Percentiles rank a stretch among this genome's conserved stretches.
These are phyloP conservation scores for Abrus pulchellus DNA, from an alignment of 306 rosid genomes.

Conservation along the genomic window DNA sequence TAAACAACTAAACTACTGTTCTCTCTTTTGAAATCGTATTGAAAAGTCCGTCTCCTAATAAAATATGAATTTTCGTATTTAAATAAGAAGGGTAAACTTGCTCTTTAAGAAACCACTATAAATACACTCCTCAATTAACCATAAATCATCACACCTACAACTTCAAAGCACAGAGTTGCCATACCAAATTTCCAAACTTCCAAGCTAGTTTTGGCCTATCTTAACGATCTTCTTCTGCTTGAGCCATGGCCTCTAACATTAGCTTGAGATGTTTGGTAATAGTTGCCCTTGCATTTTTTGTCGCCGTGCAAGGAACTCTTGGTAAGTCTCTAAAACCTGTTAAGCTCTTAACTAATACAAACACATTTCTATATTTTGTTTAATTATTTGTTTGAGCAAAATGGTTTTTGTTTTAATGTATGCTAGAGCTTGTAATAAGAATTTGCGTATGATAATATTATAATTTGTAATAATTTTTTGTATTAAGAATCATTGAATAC, in stretches of 20 bases:
- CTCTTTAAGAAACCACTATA: slow-evolving; percentile 47
- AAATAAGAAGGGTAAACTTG: neutral
- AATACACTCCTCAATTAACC: neutral
- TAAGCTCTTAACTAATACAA: too few species aligned
- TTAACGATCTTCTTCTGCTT: neutral
- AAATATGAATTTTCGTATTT: neutral
- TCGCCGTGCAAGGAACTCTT: slow-evolving; percentile 57
- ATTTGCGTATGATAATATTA: too few species aligned
- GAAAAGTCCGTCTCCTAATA: slow-evolving; percentile 2
- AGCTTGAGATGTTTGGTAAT: slow-evolving; percentile 53
- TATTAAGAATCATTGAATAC: too few species aligned
- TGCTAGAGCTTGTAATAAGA: too few species aligned
- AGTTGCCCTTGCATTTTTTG: slow-evolving; percentile 50
- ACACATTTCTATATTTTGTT: too few species aligned
- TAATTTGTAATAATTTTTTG: too few species aligned
- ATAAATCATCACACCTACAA: slow-evolving; percentile 17
- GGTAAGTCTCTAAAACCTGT: slow-evolving; percentile 50
- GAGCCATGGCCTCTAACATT: slow-evolving; percentile 59
- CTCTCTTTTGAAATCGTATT: neutral
- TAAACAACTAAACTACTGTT: neutral
- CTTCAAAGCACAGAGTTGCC: neutral
- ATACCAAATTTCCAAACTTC: slow-evolving; percentile 16
- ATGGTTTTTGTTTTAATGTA: too few species aligned
- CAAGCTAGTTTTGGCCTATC: slow-evolving; percentile 36
- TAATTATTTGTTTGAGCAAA: too few species aligned